Base-by-base conservation (phyloP, 495 filamentous ascomycete genomes). In the Lasiosphaeria ovina region DNA sequence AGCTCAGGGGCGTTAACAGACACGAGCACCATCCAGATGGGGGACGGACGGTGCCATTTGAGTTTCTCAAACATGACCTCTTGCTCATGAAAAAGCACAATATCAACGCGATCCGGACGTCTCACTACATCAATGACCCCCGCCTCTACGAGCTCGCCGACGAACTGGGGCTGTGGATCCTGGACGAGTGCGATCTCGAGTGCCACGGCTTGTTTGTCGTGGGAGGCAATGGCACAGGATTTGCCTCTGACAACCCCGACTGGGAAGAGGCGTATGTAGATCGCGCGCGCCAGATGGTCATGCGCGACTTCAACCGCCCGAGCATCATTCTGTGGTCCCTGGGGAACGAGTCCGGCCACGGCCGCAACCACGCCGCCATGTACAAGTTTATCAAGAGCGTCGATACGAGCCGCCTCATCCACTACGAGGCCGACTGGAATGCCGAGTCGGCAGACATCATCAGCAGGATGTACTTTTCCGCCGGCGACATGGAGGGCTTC, bases 211-310 rank as follows among this genome's bases (percentile, higher is more conserved):
- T 90, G 48, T 80, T 79, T 50, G 72, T 76, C 36, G 77, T 83
- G 35, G 79, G 80, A 31, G 76, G 72, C 9, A 66, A 78, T 45
- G 71, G 75, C 33, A 78, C 76, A 3, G 72, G 76, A 44, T 87
- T 75, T 63, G 74, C 83, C 2, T 84, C 84, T 0, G 79, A 90
- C 64, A 89, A 90, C 59, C 85, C 85, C 0, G 79, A 81, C 3
- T 92, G 89, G 89, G 74, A 77, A 66, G 81, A 81, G 4, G 82
- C 87, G 0, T 91, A 91, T 66, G 63, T 91, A n/a, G 89, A 92
- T 69, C 84, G 89, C 3, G 83, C 82, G 16, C 71, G 76, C 34
- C 86, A 89, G 66, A 76, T 89, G 72, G 81, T 90, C 0, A 77
- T 81, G 62, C 78, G 89, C 7, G 87, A 90, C 67, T 87, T 87